Conservation (phyloP, 2,329 filamentous ascomycete species). For the Cladophialophora psammophila region DNA sequence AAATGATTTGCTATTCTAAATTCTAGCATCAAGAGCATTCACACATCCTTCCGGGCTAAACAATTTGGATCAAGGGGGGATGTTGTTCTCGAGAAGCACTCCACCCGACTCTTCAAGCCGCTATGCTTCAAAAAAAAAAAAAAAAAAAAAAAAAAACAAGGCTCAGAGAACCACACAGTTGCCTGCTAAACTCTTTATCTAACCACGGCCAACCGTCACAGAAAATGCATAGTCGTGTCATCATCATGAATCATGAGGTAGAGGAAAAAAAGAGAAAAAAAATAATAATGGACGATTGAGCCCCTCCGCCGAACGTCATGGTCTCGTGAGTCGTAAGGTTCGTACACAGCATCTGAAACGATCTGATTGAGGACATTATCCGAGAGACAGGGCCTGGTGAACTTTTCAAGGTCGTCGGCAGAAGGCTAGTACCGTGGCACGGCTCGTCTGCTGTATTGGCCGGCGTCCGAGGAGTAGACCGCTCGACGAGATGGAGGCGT, state of each 20-base stretch:
- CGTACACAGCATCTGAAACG: conserved; percentile 18
- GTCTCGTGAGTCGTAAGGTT: conserved; percentile 29
- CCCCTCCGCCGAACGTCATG: conserved; percentile 16
- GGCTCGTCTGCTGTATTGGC: conserved; percentile 22
- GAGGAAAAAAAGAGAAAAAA: neutral
- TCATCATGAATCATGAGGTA: conserved; percentile 28
- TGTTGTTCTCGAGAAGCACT: conserved; percentile 12
- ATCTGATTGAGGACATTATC: neutral
- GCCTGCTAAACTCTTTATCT: conserved; percentile 34
- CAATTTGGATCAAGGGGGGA: neutral
- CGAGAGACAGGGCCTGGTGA: neutral
- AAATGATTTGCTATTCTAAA: conserved; percentile 23
- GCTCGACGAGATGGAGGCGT: conserved; percentile 28
- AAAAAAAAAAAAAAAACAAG: conserved; percentile 11
- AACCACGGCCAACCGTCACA: conserved; percentile 22
- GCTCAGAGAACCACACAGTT: conserved; percentile 31
- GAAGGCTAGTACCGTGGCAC: conserved; percentile 27
- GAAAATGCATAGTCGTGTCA: conserved; percentile 26
- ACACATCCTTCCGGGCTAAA: conserved; percentile 30
- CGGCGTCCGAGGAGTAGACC: conserved; percentile 28
- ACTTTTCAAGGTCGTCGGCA: conserved; percentile 7
- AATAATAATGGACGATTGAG: neutral
- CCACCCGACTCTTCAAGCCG: conserved; percentile 23
- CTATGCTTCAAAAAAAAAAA: conserved; percentile 28
- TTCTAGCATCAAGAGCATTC: conserved; percentile 31